These are phyloP conservation scores for Evernia prunastri DNA, from an alignment of 495 filamentous ascomycete genomes.

Conservation along the genomic window DNA sequence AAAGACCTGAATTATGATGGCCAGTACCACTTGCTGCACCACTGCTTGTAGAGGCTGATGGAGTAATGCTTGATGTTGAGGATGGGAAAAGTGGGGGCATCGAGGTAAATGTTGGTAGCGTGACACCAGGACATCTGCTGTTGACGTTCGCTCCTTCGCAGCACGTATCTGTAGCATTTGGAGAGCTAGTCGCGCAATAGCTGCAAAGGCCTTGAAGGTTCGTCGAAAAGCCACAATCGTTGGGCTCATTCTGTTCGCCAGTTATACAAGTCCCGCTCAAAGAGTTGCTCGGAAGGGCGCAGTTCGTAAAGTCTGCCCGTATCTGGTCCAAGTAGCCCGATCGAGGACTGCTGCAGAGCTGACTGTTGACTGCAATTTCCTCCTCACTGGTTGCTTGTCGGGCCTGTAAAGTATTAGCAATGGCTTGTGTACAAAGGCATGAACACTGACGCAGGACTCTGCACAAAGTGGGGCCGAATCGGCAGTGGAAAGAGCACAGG, in stretches of 20 bases:
- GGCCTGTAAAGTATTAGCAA: conserved; percentile 48
- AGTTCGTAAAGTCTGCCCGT: conserved; percentile 87
- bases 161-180: conserved; percentile 91
- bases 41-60: conserved; percentile 37
- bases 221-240: conserved; percentile 78
- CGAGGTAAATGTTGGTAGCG: conserved; percentile 66
- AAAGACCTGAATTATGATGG: conserved; percentile 46
- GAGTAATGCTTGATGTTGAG: conserved; percentile 40
- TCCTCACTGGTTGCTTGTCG: conserved; percentile 82
- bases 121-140: conserved; percentile 61
- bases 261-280: conserved; percentile 68
- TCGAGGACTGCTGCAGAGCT: conserved; percentile 60
- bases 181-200: conserved; percentile 74
- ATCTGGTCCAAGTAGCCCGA: conserved; percentile 66
- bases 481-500: conserved; percentile 57
- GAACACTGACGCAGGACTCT: conserved; percentile 69
- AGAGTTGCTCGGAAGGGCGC: conserved; percentile 71
- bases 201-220: conserved; percentile 82
- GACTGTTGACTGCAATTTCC: conserved; percentile 65
- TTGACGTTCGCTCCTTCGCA: conserved; percentile 76
- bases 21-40: conserved; percentile 19
- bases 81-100: conserved; percentile 57
- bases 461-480: conserved; percentile 78
- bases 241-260: conserved; percentile 70
- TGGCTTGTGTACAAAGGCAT: background rate